Conservation (phyloP, 108 stramenopile genomes). For the Stephanodiscus triporus region DNA sequence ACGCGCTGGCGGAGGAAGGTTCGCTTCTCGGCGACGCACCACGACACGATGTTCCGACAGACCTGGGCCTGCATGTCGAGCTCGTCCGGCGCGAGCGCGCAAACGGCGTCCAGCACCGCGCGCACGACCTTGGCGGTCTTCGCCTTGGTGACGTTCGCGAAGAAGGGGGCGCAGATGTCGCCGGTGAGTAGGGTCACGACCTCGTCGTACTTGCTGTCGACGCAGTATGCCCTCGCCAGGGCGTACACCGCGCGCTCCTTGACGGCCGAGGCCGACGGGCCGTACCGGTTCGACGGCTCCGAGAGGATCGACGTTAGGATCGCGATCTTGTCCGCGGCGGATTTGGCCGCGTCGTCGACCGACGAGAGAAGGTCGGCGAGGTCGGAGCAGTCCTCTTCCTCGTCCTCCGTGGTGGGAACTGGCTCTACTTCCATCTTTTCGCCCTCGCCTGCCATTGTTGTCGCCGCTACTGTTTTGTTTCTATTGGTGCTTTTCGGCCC, state of each 20-base stretch:
- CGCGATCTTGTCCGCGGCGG: slow-evolving; percentile 48
- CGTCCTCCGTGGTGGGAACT: slow-evolving; percentile 11
- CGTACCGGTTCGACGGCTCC: slow-evolving; percentile 59
- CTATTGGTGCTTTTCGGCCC: not conserved
- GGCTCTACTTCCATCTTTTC: slow-evolving; percentile 49
- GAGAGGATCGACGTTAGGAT: slow-evolving; percentile 61
- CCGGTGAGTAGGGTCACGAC: slow-evolving; percentile 88
- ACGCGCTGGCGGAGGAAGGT: slow-evolving; percentile 97
- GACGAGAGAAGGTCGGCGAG: slow-evolving; percentile 48
- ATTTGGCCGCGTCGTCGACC: slow-evolving; percentile 25
- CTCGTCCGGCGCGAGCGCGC: slow-evolving; percentile 79
- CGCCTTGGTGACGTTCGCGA: slow-evolving; percentile 93
- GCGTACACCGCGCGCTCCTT: slow-evolving; percentile 95
- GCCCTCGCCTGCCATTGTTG: slow-evolving; percentile 27
- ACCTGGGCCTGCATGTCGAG: slow-evolving; percentile 88
- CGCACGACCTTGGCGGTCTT: slow-evolving; percentile 98
- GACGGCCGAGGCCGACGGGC: slow-evolving; percentile 74
- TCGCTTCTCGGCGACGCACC: slow-evolving; percentile 94
- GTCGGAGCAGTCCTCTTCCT: slow-evolving; percentile 54
- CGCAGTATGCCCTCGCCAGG: slow-evolving; percentile 87
- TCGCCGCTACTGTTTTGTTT: not conserved
- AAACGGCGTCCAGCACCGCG: slow-evolving; percentile 95
- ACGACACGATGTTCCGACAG: slow-evolving; percentile 85
- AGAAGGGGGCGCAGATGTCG: slow-evolving; percentile 75
- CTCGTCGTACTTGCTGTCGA: slow-evolving; percentile 60